Evolutionary conservation across 805 yeast genomes (phyloP), one percentile per base, ranked within the genome.

Genomic region (Phaffomyces opuntiae): DNA sequence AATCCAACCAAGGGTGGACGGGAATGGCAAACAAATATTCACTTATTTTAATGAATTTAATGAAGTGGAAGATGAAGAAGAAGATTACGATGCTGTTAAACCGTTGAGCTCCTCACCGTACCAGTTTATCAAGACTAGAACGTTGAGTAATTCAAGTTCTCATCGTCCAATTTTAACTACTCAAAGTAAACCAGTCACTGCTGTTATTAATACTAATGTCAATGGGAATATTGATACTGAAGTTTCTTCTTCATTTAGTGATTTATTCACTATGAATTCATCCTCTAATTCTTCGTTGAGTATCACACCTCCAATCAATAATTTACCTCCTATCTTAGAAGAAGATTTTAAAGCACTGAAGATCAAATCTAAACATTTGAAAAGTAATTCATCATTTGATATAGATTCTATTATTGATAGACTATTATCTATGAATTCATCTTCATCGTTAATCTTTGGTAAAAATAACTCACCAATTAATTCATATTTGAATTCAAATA

Each of bases 321-420:
- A 38, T 31, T 41, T 55, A 26, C 54, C 61, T 4, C 60, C 61
- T 11, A 57, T 57, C 36, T 9, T 50, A 35, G 62, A 57, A 40
- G 61, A 59, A 40, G 40, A 26, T 19, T 26, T 27, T 19, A 41
- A 38, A 29, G 12, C 13, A 29, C 31, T 29, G 47, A 26, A 42
- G 36, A 7, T 34, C 4, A 26, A 33, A n/a, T 31, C 29, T 12
- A 38, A 42, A n/a, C 24, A 21, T 21, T 6, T 21, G 24, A 45
- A 38, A 26, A 38, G 34, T 24, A 29, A 14, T 8, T 31, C 35
- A 13, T 47, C 66, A 51, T 39, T 78, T 36, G 78, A 83, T 57
- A 57, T 85, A 25, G 90, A 85, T 61, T 66, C 74, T 7, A 73
- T 82, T 27, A 83, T 85, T 51, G 81, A 78, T 40, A 76, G 74